Percentiles rank a stretch among this genome's conserved stretches.
Conservation (phyloP, 2,329 filamentous ascomycete genomes). For the Monosporascus sp. region DNA sequence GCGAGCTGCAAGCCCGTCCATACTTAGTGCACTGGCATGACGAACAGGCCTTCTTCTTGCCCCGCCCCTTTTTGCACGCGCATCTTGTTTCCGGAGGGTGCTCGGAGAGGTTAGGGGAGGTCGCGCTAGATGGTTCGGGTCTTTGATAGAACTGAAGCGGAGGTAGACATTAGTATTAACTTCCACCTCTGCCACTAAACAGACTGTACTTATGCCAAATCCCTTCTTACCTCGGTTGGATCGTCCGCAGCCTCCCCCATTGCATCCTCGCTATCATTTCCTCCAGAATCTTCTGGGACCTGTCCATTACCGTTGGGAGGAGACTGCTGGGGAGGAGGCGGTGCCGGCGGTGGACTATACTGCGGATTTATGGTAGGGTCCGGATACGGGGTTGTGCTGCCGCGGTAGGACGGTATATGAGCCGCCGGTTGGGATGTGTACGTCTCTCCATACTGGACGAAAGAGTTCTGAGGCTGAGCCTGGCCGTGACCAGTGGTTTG, state of each 20-base stretch:
- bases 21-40: constrained; percentile 28
- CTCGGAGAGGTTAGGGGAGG: constrained; percentile 22
- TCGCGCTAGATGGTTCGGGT: constrained; percentile 15
- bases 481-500: constrained; percentile 15
- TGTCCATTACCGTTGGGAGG: constrained; percentile 17
- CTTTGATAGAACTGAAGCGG: constrained; percentile 20
- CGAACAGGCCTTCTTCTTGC: constrained; percentile 27
- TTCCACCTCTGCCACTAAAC: not conserved
- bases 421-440: constrained; percentile 22
- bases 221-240: constrained; percentile 21
- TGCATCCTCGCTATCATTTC: constrained; percentile 25
- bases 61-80: constrained; percentile 27
- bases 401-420: constrained; percentile 21
- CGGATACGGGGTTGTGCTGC: constrained; percentile 19
- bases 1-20: constrained; percentile 20
- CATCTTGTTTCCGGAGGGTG: constrained; percentile 21
- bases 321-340: constrained; percentile 4
- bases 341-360: constrained; percentile 23
- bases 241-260: constrained; percentile 27
- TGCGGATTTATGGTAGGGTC: constrained; percentile 23
- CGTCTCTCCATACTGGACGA: constrained; percentile 23
- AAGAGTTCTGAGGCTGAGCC: constrained; percentile 11
- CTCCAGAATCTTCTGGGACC: constrained; percentile 18
- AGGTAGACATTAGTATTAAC: constrained; percentile 4
- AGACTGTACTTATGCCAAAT: constrained; percentile 3